phyloP scores from a whole-genome alignment of 192 early-diverging fungal genomes.

The Coemansia sp. region DNA sequence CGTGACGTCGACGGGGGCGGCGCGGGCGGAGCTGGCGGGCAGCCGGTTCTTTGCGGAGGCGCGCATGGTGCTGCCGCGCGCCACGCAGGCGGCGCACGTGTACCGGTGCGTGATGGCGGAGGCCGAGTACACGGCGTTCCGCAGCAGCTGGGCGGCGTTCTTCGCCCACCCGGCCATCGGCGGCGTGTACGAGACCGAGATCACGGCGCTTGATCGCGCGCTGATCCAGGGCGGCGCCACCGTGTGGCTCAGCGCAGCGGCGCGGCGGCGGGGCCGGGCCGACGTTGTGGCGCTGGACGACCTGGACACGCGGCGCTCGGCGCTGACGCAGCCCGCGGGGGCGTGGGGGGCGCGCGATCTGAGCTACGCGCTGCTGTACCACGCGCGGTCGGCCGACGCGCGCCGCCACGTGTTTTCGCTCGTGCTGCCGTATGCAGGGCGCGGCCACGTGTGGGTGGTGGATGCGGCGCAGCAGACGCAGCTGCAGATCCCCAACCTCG shows the following conservation, averaged over 20 bases:
- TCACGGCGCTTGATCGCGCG: constrained; percentile 78
- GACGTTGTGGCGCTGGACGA: constrained; percentile 32
- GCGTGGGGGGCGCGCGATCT: constrained; percentile 35
- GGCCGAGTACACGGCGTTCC: constrained; percentile 67
- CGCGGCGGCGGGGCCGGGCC: constrained; percentile 16
- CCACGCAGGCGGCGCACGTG: constrained; percentile 59
- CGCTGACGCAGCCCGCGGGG: constrained; percentile 11
- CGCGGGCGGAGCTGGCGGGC: constrained; percentile 51
- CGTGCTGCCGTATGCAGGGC: constrained; percentile 58
- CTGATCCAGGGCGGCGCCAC: constrained; percentile 75
- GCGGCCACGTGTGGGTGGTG: constrained; percentile 74
- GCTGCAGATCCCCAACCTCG: constrained; percentile 72
- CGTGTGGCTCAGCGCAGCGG: constrained; percentile 29
- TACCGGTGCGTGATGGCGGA: constrained; percentile 87
- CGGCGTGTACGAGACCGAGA: constrained; percentile 93
- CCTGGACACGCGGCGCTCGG: constrained; percentile 33
- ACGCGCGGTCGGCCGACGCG: constrained; percentile 50
- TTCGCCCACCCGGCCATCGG: constrained; percentile 86
- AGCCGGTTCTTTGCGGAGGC: constrained; percentile 51
- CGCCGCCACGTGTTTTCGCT: constrained; percentile 64
- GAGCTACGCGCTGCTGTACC: constrained; percentile 78
- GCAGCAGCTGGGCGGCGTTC: constrained; percentile 71
- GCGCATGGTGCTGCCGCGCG: constrained; percentile 70
- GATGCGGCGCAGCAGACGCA: constrained; percentile 59
- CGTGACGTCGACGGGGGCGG: constrained; percentile 67